phyloP scores from a whole-genome alignment of 306 rosid species.

The Cicer cuneatum region DNA sequence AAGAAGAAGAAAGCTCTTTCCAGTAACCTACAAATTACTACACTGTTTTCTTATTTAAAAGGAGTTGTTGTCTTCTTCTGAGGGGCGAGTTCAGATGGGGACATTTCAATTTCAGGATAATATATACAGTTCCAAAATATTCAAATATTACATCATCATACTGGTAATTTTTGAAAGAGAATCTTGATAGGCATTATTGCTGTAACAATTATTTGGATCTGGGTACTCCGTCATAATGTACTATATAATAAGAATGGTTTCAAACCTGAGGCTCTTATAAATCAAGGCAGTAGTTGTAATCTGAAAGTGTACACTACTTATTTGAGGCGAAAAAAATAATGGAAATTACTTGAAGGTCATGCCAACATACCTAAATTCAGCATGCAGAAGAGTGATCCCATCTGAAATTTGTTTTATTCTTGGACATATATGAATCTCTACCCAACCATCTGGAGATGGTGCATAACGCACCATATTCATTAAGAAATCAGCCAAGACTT shows the following conservation, averaged over 20 bases:
- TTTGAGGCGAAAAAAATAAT: background rate
- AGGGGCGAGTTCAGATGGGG: constrained; percentile 17
- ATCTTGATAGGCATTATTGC: background rate
- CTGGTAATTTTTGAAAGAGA: background rate
- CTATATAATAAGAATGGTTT: no score
- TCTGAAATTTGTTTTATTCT: constrained; percentile 71
- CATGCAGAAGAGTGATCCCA: constrained; percentile 62
- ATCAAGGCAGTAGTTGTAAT: no score
- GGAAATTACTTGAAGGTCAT: constrained; percentile 32
- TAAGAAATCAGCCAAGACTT: constrained; percentile 89
- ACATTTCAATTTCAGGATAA: constrained; percentile 1
- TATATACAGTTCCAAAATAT: constrained; percentile 8
- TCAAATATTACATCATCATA: constrained; percentile 9
- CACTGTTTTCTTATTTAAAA: background rate
- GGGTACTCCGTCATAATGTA: background rate
- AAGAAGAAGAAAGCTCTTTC: background rate
- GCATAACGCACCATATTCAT: constrained; percentile 90
- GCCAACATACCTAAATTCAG: constrained; percentile 83
- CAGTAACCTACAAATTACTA: constrained; percentile 7
- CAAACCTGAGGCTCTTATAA: no score
- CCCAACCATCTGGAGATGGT: constrained; percentile 96
- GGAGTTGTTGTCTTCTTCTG: background rate
- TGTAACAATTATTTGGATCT: background rate
- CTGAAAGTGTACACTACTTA: background rate
- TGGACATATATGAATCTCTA: constrained; percentile 86